These are phyloP conservation scores for Backusella psychrophila DNA, from an alignment of 192 early-diverging fungal species.

Conservation along the genomic window DNA sequence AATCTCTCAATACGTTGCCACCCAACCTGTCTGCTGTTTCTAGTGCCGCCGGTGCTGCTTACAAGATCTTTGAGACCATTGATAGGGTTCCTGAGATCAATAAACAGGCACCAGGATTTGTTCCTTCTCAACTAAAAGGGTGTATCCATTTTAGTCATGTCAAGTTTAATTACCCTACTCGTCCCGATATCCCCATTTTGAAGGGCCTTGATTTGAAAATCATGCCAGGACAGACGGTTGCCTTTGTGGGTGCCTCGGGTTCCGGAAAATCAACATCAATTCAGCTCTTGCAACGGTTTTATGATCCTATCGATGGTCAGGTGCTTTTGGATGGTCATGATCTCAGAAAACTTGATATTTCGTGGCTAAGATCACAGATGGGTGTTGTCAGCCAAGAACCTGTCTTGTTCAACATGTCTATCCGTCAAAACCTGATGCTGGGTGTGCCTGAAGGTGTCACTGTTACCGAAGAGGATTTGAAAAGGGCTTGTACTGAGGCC, in stretches of 20 bases:
- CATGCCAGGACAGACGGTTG: slow-evolving; percentile 74
- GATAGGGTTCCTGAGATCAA: slow-evolving; percentile 81
- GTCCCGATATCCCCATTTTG: slow-evolving; percentile 76
- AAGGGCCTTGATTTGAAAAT: slow-evolving; percentile 66
- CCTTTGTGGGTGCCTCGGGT: slow-evolving; percentile 86
- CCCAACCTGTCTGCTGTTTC: slow-evolving; percentile 71
- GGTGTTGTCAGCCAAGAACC: slow-evolving; percentile 92
- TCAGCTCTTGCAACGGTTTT: slow-evolving; percentile 81
- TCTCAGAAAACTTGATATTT: slow-evolving; percentile 71
- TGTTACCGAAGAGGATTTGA: slow-evolving; percentile 71
- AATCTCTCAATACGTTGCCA: slow-evolving; percentile 64
- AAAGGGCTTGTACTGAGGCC: slow-evolving; percentile 58
- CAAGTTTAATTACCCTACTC: slow-evolving; percentile 78
- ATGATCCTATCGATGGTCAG: slow-evolving; percentile 53
- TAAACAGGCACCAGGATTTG: slow-evolving; percentile 40
- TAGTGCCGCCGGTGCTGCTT: slow-evolving; percentile 77
- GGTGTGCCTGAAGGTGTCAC: slow-evolving; percentile 49
- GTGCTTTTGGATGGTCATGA: slow-evolving; percentile 73
- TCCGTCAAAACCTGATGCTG: slow-evolving; percentile 79
- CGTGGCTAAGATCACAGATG: slow-evolving; percentile 79
- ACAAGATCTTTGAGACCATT: slow-evolving; percentile 74
- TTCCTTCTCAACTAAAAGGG: slow-evolving; percentile 51
- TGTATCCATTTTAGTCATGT: slow-evolving; percentile 74
- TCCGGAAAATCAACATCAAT: slow-evolving; percentile 85
- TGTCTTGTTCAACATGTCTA: slow-evolving; percentile 70